phyloP scores from a whole-genome alignment of 371 early-diverging fungal genomes.

The Circinella minor region DNA sequence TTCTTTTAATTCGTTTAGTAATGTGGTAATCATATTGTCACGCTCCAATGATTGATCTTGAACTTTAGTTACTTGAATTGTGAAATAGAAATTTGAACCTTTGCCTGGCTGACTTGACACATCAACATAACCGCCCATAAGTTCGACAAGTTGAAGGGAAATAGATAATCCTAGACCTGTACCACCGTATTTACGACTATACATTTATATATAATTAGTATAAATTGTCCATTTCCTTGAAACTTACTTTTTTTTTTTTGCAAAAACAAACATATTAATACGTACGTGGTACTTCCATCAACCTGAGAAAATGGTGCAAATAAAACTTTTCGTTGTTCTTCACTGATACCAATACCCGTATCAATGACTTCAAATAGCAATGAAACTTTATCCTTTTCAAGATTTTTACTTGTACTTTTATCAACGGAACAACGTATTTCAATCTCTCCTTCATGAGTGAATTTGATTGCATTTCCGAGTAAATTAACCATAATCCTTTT shows the following conservation, averaged over 20 bases:
- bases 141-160: conserved; percentile 53
- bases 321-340: conserved; percentile 57
- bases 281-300: conserved; percentile 59
- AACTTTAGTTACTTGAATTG: conserved; percentile 41
- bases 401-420: conserved; percentile 13
- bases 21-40: conserved; percentile 12
- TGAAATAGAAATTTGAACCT: conserved; percentile 61
- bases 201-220: background rate
- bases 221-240: too few relatives aligned
- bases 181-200: conserved; percentile 62
- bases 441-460: conserved; percentile 64
- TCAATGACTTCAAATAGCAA: conserved; percentile 49
- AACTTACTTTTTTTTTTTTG: too few relatives aligned
- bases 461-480: conserved; percentile 52
- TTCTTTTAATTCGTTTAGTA: conserved; percentile 24
- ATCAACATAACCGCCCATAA: conserved; percentile 59
- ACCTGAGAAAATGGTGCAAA: conserved; percentile 65
- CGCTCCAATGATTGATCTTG: conserved; percentile 36
- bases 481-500: conserved; percentile 41
- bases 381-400: conserved; percentile 16
- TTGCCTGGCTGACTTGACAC: conserved; percentile 56
- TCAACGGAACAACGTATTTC: conserved; percentile 44
- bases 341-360: conserved; percentile 60
- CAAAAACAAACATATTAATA: background rate
- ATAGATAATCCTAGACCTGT: conserved; percentile 68